These are phyloP conservation scores for Bremia lactucae DNA, from an alignment of 352 stramenopile genomes.

Conservation along the genomic window DNA sequence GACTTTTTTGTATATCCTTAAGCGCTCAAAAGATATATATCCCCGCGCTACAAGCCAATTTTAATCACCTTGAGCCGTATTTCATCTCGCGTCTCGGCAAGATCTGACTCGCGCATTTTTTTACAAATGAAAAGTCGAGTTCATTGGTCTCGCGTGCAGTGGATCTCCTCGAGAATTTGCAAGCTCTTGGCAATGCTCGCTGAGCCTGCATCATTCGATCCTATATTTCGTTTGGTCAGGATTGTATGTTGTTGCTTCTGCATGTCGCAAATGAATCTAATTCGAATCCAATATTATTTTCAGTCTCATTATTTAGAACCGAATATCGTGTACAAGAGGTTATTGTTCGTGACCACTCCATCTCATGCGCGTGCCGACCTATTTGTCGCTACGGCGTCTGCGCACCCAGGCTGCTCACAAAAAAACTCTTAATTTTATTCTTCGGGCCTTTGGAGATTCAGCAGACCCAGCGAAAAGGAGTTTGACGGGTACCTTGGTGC, in stretches of 20 bases:
- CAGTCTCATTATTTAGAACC: too few species aligned
- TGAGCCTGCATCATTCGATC: conserved; percentile 6
- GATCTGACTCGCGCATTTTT: conserved; percentile 63
- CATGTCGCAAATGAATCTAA: too few species aligned
- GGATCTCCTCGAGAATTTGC: conserved; percentile 37
- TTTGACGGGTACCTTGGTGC: not conserved
- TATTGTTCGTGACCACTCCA: too few species aligned
- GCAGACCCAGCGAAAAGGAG: conserved; percentile 17
- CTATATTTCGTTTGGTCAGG: too few species aligned
- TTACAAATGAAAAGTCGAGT: conserved; percentile 74
- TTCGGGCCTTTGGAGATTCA: conserved; percentile 35
- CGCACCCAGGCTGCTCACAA: conserved; percentile 7
- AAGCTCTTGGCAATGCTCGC: conserved; percentile 18
- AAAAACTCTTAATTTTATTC: conserved; percentile 23
- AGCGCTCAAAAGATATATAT: conserved; percentile 70
- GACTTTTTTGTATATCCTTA: conserved; percentile 35
- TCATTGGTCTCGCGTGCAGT: conserved; percentile 79
- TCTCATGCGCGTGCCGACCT: conserved; percentile 26
- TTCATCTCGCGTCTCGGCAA: conserved; percentile 66
- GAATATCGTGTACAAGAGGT: too few species aligned
- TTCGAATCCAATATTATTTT: too few species aligned
- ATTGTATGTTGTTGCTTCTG: too few species aligned
- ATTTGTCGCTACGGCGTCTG: conserved; percentile 28
- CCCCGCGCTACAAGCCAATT: conserved; percentile 67
- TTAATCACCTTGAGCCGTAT: conserved; percentile 49